These are phyloP conservation scores for Coemansia erecta DNA, from an alignment of 192 early-diverging fungal species.

Conservation along the genomic window DNA sequence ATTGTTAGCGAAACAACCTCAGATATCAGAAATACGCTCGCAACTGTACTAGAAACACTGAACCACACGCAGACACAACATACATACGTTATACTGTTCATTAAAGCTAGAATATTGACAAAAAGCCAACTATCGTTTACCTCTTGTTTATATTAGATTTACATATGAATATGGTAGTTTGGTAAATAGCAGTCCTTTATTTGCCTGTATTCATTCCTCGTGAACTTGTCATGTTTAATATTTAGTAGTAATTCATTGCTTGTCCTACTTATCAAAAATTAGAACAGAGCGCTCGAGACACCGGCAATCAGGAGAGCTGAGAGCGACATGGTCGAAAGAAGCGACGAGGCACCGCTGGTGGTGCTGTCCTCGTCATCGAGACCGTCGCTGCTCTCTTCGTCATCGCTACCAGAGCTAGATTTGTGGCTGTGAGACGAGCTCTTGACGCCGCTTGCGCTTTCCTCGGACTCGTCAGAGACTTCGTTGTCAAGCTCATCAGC, in stretches of 20 bases:
- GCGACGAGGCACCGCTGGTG: conserved; percentile 5
- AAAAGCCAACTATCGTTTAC: too few relatives aligned
- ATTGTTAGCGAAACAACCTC: too few relatives aligned
- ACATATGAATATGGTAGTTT: too few relatives aligned
- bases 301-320: conserved; percentile 13
- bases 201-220: not conserved
- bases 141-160: too few relatives aligned
- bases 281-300: conserved; percentile 17
- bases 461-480: not conserved
- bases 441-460: conserved; percentile 2
- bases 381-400: not conserved
- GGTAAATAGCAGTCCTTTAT: conserved; percentile 12
- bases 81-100: too few relatives aligned
- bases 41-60: too few relatives aligned
- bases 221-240: not conserved
- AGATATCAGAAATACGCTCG: too few relatives aligned
- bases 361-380: conserved; percentile 5
- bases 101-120: too few relatives aligned
- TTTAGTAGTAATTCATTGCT: not conserved
- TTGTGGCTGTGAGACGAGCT: not conserved
- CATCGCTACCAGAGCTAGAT: not conserved
- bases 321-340: conserved; percentile 10
- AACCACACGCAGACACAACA: too few relatives aligned
- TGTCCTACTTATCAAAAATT: not conserved
- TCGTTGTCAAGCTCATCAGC: not conserved